A percentile compares a stretch with the other conserved stretches of the same genome.
These are phyloP conservation scores for Sungouiella thailandica DNA, from an alignment of 805 yeast species.

Conservation along the genomic window DNA sequence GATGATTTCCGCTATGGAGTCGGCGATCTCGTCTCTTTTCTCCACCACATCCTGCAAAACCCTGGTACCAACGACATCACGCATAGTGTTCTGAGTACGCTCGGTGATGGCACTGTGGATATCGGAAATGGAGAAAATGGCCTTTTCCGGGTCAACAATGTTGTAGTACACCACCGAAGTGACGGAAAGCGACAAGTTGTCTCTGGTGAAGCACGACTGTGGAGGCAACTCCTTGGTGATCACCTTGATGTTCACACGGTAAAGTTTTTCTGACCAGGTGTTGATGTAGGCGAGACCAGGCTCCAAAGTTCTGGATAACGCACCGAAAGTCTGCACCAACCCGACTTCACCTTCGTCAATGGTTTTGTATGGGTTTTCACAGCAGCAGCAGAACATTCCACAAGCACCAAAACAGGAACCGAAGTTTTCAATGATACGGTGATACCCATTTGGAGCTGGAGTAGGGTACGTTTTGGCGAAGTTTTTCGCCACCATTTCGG, in stretches of 20 bases:
- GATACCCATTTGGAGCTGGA: constrained; percentile 39
- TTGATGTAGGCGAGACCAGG: constrained; percentile 66
- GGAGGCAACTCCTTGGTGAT: constrained; percentile 61
- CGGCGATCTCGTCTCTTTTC: constrained; percentile 64
- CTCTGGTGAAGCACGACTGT: constrained; percentile 68
- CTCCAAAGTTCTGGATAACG: constrained; percentile 57
- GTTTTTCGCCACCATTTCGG: constrained; percentile 37
- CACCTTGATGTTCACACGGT: constrained; percentile 48
- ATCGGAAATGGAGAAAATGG: constrained; percentile 51
- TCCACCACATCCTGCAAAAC: constrained; percentile 68
- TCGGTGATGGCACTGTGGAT: constrained; percentile 55
- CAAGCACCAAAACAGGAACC: constrained; percentile 49
- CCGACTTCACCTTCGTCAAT: constrained; percentile 70
- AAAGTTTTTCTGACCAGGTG: constrained; percentile 56
- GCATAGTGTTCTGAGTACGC: constrained; percentile 66
- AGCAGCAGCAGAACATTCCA: constrained; percentile 54
- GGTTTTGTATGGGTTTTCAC: constrained; percentile 55
- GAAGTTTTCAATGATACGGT: constrained; percentile 28
- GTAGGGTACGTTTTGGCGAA: constrained; percentile 39
- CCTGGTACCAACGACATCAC: constrained; percentile 67
- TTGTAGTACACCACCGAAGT: constrained; percentile 66
- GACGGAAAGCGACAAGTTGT: constrained; percentile 57
- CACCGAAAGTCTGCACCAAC: constrained; percentile 61
- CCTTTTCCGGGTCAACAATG: constrained; percentile 63
- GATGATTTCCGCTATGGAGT: constrained; percentile 56